Conservation (phyloP, 495 filamentous ascomycete genomes). For the Lichenothelia convexa region DNA sequence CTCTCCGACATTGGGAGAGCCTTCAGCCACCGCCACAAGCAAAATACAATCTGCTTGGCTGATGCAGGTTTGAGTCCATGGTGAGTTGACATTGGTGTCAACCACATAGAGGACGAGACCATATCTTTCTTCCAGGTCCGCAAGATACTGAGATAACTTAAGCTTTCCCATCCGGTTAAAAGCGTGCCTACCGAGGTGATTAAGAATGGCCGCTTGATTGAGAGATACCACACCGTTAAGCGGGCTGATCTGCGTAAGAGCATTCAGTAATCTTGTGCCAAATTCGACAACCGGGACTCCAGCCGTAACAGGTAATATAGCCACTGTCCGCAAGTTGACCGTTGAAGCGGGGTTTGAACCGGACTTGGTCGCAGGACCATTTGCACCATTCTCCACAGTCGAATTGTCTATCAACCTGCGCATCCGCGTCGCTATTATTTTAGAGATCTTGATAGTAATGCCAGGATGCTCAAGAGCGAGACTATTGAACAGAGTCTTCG, state of each 20-base stretch:
- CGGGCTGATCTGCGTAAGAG: slow-evolving; percentile 72
- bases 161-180: slow-evolving; percentile 96
- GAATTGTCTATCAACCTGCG: slow-evolving; percentile 68
- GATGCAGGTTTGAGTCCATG: slow-evolving; percentile 97
- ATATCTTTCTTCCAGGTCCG: slow-evolving; percentile 93
- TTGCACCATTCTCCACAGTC: slow-evolving; percentile 32
- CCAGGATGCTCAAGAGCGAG: slow-evolving; percentile 91
- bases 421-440: slow-evolving; percentile 94
- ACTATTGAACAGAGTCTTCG: slow-evolving; percentile 91
- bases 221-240: slow-evolving; percentile 79
- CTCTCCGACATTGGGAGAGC: slow-evolving; percentile 76
- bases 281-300: slow-evolving; percentile 93
- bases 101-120: slow-evolving; percentile 90
- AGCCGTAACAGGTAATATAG: slow-evolving; percentile 74
- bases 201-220: slow-evolving; percentile 83
- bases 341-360: slow-evolving; percentile 65
- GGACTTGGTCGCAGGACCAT: slow-evolving; percentile 30
- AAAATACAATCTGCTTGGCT: slow-evolving; percentile 90
- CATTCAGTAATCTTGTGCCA: slow-evolving; percentile 70
- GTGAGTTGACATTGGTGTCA: slow-evolving; percentile 89
- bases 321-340: slow-evolving; percentile 80
- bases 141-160: slow-evolving; percentile 87
- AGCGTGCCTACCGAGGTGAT: slow-evolving; percentile 84
- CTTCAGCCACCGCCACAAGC: slow-evolving; percentile 79
- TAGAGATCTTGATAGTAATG: slow-evolving; percentile 97